Conservation (phyloP, 345 rosid genomes). For the Populus alba region DNA sequence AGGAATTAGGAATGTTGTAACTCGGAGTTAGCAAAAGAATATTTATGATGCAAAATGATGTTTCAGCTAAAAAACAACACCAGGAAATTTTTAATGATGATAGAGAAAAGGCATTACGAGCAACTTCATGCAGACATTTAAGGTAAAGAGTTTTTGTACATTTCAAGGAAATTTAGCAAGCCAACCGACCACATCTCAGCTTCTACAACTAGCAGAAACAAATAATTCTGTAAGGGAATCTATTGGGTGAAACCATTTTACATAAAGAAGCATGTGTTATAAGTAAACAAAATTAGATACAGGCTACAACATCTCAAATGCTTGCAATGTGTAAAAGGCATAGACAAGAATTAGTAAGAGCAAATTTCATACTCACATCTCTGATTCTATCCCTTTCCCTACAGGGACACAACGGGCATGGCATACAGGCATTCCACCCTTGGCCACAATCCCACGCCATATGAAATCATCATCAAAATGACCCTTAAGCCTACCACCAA, state of each 20-base stretch:
- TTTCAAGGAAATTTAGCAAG: not conserved
- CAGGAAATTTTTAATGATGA: not conserved
- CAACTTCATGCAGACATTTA: not conserved
- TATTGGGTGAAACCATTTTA: not conserved
- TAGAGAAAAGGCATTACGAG: not conserved
- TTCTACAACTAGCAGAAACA: not conserved
- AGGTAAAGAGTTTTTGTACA: not conserved
- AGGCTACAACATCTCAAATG: not conserved
- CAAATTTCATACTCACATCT: conserved; percentile 49
- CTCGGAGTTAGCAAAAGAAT: not conserved
- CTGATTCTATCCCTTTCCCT: conserved; percentile 50
- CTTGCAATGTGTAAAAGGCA: not conserved
- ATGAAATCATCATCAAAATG: conserved; percentile 50
- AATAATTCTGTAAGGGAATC: too few relatives aligned
- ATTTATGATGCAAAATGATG: not conserved
- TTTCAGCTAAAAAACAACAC: not conserved
- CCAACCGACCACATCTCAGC: not conserved
- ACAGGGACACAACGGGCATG: conserved; percentile 68
- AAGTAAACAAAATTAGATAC: not conserved
- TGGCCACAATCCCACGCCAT: conserved; percentile 74
- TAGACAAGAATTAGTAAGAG: not conserved
- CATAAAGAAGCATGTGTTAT: not conserved
- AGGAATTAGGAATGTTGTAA: not conserved
- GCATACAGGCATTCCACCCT: conserved; percentile 79
- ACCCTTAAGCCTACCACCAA: conserved; percentile 33